Conservation (phyloP, 768 basidiomycete species). For the Phylloporus scabripes region DNA sequence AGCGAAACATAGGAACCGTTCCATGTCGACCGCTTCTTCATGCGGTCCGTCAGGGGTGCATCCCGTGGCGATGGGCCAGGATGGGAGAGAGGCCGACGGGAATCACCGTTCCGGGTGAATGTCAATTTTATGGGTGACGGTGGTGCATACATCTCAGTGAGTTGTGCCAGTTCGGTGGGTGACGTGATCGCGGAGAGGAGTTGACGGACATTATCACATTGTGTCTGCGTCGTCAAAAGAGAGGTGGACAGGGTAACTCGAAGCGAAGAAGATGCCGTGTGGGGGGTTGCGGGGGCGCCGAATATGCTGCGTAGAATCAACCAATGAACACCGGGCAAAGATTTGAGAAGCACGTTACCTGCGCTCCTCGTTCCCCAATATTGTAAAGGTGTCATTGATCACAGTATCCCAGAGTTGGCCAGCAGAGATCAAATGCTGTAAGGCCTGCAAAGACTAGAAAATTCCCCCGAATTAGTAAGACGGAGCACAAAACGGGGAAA, state of each 20-base stretch:
- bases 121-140: conserved; percentile 47
- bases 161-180: conserved; percentile 64
- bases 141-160: conserved; percentile 87
- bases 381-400: conserved; percentile 60
- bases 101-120: conserved; percentile 20
- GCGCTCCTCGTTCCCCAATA: conserved; percentile 66
- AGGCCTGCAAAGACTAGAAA: conserved; percentile 53
- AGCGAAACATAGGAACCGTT: conserved; percentile 59
- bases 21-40: conserved; percentile 67
- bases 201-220: conserved; percentile 78
- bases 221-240: conserved; percentile 68
- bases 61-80: conserved; percentile 25
- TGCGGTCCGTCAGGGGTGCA: conserved; percentile 19
- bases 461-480: conserved; percentile 5
- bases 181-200: conserved; percentile 72
- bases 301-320: conserved; percentile 26
- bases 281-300: conserved; percentile 39
- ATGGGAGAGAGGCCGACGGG: conserved; percentile 44
- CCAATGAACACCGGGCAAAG: background rate
- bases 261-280: conserved; percentile 32
- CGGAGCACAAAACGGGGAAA: background rate
- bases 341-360: conserved; percentile 39
- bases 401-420: conserved; percentile 71
- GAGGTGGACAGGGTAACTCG: conserved; percentile 70
- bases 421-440: conserved; percentile 62